phyloP scores from a whole-genome alignment of 2,329 filamentous ascomycete species.

The Stemphylium vesicarium region DNA sequence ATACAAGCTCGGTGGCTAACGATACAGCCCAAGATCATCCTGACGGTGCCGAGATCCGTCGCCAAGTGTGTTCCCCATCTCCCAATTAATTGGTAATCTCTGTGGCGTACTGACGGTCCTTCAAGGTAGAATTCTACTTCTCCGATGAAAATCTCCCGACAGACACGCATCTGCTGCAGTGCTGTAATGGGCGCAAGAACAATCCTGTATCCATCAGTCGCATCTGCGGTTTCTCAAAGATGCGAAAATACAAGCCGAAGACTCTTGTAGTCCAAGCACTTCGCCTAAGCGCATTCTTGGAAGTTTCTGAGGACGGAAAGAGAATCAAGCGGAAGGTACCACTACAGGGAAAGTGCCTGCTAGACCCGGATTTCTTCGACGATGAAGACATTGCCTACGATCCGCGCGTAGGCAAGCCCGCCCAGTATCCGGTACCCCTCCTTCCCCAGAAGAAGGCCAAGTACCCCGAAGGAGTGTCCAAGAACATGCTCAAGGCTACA shows the following conservation, averaged over 20 bases:
- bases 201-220: conserved; percentile 52
- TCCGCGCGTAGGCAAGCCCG: conserved; percentile 28
- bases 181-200: conserved; percentile 50
- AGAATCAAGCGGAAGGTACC: conserved; percentile 52
- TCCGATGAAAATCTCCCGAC: conserved; percentile 55
- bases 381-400: conserved; percentile 42
- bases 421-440: conserved; percentile 29
- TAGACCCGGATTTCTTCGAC: conserved; percentile 37
- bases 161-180: conserved; percentile 53
- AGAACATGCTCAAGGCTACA: conserved; percentile 52
- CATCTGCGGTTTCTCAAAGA: conserved; percentile 54
- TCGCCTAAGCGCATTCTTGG: conserved; percentile 50
- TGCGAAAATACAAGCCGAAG: conserved; percentile 54
- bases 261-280: conserved; percentile 50
- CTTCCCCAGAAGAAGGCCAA: conserved; percentile 39
- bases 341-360: conserved; percentile 39
- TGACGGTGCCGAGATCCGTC: conserved; percentile 36
- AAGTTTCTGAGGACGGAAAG: conserved; percentile 51
- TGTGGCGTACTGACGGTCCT: conserved; percentile 5
- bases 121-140: conserved; percentile 58
- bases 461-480: conserved; percentile 46
- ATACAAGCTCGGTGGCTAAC: not conserved
- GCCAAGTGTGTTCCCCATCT: conserved; percentile 28
- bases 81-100: not conserved
- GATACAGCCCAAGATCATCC: conserved; percentile 27